These are phyloP conservation scores for Auricularia sp. DNA, from an alignment of 768 basidiomycete species.

Conservation along the genomic window DNA sequence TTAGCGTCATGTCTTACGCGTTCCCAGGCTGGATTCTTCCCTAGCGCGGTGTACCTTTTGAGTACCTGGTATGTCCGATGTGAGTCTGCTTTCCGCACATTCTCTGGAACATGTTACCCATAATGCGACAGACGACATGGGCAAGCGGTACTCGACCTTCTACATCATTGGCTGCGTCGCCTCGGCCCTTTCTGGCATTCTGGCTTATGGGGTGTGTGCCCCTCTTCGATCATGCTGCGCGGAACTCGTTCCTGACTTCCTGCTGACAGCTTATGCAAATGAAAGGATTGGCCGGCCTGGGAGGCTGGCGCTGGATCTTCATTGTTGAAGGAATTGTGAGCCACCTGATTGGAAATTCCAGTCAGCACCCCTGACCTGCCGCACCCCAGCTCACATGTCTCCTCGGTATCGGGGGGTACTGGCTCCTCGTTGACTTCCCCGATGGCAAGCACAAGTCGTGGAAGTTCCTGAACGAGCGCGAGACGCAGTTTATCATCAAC, in stretches of 20 bases:
- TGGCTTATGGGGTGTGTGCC: conserved; percentile 7
- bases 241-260: neutral
- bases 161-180: conserved; percentile 8
- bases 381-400: conserved; percentile 6
- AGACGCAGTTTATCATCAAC: conserved; percentile 15
- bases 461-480: conserved; percentile 17
- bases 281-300: conserved; percentile 8
- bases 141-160: neutral
- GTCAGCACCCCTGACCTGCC: too few species aligned
- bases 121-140: neutral
- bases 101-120: conserved; percentile 12
- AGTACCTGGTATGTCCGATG: conserved; percentile 20
- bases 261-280: conserved; percentile 1
- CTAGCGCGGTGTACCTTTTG: conserved; percentile 13
- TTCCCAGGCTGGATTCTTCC: conserved; percentile 20
- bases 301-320: conserved; percentile 24
- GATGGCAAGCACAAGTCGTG: conserved; percentile 13
- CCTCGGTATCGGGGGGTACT: conserved; percentile 10
- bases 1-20: too few species aligned
- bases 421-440: conserved; percentile 21
- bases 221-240: neutral
- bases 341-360: too few species aligned
- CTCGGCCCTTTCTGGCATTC: conserved; percentile 8
- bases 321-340: conserved; percentile 12
- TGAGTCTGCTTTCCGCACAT: conserved; percentile 18